Evolutionary conservation across 2,329 filamentous ascomycete genomes (phyloP).

Genomic region (Sclerotiophoma versabilis): DNA sequence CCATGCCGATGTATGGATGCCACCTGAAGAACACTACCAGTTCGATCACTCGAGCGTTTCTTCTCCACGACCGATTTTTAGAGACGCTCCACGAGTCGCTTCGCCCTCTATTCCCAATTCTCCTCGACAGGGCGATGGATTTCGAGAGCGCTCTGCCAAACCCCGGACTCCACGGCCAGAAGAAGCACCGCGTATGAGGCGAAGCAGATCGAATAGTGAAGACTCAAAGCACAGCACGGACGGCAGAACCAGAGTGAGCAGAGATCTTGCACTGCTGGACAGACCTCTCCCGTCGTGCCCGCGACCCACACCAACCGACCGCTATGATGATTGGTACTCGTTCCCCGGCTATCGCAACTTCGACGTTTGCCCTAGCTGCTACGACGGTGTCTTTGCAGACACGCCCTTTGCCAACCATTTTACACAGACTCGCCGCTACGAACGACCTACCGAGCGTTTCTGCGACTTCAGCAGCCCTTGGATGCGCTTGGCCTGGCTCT

Average conservation of each 20-base stretch:
- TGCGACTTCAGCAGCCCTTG: slow-evolving; percentile 86
- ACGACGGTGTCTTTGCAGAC: slow-evolving; percentile 70
- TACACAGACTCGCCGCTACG: slow-evolving; percentile 64
- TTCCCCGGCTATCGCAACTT: slow-evolving; percentile 74
- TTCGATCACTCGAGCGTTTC: slow-evolving; percentile 40
- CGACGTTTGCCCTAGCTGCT: slow-evolving; percentile 84
- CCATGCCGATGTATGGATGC: slow-evolving; percentile 49
- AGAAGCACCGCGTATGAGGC: slow-evolving; percentile 29
- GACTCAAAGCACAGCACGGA: slow-evolving; percentile 37
- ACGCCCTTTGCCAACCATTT: slow-evolving; percentile 75
- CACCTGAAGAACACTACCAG: slow-evolving; percentile 53
- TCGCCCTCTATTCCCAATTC: slow-evolving; percentile 31
- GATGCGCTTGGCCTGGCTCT: slow-evolving; percentile 83
- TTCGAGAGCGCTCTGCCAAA: slow-evolving; percentile 19
- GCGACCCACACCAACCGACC: slow-evolving; percentile 65
- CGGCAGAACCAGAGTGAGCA: slow-evolving; percentile 28
- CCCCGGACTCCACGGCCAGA: slow-evolving; percentile 23
- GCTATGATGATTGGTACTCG: slow-evolving; percentile 81
- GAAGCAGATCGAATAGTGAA: slow-evolving; percentile 36
- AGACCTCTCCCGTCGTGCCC: slow-evolving; percentile 66
- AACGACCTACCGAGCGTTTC: slow-evolving; percentile 64
- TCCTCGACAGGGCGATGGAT: slow-evolving; percentile 29
- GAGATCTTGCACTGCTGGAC: slow-evolving; percentile 21
- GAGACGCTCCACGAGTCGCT: slow-evolving; percentile 31
- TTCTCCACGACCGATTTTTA: slow-evolving; percentile 31